Percentiles rank a stretch among this genome's conserved stretches.
Conservation (phyloP, 306 rosid genomes). For the Pyrus communis region DNA sequence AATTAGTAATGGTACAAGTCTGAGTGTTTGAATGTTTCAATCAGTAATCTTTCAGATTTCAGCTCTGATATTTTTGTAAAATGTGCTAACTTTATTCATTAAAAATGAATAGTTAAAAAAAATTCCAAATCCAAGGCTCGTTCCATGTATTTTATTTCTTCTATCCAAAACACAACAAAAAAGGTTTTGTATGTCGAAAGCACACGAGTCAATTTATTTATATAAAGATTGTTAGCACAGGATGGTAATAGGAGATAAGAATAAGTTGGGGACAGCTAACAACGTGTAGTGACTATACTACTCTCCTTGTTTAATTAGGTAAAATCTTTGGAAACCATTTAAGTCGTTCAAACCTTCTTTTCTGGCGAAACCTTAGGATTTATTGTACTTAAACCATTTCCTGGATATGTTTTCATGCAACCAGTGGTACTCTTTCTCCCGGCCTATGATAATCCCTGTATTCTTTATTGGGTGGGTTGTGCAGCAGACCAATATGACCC, state of each 20-base stretch:
- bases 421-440: neutral
- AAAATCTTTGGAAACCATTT: neutral
- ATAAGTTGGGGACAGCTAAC: neutral
- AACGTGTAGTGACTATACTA: too few species aligned
- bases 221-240: too few species aligned
- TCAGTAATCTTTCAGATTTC: neutral
- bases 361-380: neutral
- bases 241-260: neutral
- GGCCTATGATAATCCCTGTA: neutral
- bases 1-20: neutral
- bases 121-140: neutral
- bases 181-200: neutral
- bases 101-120: neutral
- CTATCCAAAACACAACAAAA: neutral
- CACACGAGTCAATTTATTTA: neutral
- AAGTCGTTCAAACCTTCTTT: neutral
- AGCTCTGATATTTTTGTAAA: neutral
- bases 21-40: neutral
- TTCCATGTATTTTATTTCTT: neutral
- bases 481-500: conserved; percentile 90
- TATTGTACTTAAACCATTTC: neutral
- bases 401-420: neutral
- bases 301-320: neutral
- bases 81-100: neutral
- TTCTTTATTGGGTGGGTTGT: conserved; percentile 12